These are phyloP conservation scores for Alternaria alternata DNA, from an alignment of 2,329 filamentous ascomycete species.

Conservation along the genomic window DNA sequence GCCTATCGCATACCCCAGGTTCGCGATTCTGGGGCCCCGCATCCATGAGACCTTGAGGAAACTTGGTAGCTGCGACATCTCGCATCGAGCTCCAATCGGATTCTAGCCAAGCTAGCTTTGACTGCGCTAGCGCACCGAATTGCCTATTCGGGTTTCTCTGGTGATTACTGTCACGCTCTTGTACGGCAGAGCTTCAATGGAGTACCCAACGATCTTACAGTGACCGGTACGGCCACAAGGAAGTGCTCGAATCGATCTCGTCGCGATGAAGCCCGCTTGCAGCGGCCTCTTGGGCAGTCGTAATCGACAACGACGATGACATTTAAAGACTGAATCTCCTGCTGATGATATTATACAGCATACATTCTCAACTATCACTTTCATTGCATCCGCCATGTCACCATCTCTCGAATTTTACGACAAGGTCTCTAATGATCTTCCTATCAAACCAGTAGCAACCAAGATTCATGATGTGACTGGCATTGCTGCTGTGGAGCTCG, in stretches of 20 bases:
- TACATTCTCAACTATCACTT: neutral
- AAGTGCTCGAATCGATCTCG: neutral
- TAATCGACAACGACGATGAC: neutral
- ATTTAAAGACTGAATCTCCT: neutral
- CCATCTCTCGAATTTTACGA: slow-evolving; percentile 20
- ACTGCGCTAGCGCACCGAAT: neutral
- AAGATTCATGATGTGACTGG: slow-evolving; percentile 17
- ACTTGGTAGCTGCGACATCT: neutral
- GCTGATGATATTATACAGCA: neutral
- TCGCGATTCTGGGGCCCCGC: neutral
- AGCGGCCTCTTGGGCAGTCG: neutral
- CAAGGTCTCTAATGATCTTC: slow-evolving; percentile 16
- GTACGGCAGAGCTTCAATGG: neutral
- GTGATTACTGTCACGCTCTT: neutral
- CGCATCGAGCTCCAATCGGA: slow-evolving; percentile 15
- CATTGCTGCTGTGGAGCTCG: slow-evolving; percentile 15
- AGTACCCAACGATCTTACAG: neutral
- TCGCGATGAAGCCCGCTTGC: neutral
- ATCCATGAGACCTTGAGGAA: neutral
- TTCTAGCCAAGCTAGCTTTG: neutral
- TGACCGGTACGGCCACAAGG: neutral
- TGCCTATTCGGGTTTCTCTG: neutral
- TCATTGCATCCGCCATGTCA: slow-evolving; percentile 10
- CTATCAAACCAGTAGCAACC: slow-evolving; percentile 18
- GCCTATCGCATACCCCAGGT: neutral